Evolutionary conservation across 2,329 filamentous ascomycete genomes (phyloP).

Genomic region (Corniculantispora saksenae): DNA sequence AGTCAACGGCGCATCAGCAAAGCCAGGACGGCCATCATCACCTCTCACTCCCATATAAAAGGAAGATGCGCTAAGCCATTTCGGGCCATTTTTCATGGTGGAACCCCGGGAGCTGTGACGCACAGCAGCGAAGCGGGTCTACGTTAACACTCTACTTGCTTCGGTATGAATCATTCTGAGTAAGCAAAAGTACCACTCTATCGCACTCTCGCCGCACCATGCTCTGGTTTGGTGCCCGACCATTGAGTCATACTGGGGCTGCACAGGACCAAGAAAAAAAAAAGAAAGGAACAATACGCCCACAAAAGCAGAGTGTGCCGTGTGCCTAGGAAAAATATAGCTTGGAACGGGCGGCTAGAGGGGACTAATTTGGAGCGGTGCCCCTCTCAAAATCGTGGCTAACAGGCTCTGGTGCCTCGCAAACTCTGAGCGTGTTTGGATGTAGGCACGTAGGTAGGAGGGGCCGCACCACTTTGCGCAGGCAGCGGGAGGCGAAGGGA

Average conservation of each 20-base stretch:
- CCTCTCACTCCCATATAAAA: too few relatives aligned
- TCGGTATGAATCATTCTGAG: background rate
- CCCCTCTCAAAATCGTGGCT: conserved; percentile 8
- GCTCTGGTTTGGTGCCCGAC: conserved; percentile 13
- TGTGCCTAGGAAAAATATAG: background rate
- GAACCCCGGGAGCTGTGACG: conserved; percentile 2
- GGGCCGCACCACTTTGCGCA: background rate
- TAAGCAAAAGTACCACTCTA: background rate
- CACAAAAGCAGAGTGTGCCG: background rate
- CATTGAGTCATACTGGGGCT: conserved; percentile 19
- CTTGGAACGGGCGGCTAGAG: conserved; percentile 1
- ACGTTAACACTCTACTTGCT: background rate
- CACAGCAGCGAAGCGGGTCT: background rate
- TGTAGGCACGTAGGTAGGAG: too few relatives aligned
- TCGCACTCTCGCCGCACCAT: background rate
- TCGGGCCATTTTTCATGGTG: conserved; percentile 9
- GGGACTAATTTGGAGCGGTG: background rate
- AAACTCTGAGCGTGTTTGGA: background rate
- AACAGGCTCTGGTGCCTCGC: background rate
- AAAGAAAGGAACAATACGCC: background rate
- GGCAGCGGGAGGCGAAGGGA: background rate
- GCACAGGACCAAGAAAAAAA: background rate
- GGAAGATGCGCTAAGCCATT: background rate
- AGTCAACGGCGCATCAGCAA: too few relatives aligned
- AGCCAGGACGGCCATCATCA: too few relatives aligned